phyloP scores from a whole-genome alignment of 2,329 filamentous ascomycete genomes.

The Endoconidiophora polonica region DNA sequence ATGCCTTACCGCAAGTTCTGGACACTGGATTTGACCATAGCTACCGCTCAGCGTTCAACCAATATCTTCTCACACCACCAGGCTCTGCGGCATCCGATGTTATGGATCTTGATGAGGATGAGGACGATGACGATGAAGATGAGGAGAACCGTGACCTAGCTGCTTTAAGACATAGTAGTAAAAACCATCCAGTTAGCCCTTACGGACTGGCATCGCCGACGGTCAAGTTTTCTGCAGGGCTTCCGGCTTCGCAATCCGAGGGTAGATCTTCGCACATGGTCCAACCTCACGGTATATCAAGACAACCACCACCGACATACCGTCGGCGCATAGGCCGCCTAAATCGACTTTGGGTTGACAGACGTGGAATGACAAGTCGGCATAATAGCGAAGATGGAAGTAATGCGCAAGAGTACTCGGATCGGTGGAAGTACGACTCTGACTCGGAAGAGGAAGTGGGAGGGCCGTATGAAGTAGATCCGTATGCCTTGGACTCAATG shows the following conservation, averaged over 20 bases:
- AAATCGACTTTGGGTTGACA: slow-evolving; percentile 76
- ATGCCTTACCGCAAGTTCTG: slow-evolving; percentile 61
- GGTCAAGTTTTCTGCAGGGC: neutral
- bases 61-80: slow-evolving; percentile 51
- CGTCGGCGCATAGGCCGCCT: slow-evolving; percentile 71
- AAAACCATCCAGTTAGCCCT: neutral
- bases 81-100: slow-evolving; percentile 37
- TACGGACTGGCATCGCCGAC: neutral
- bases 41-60: slow-evolving; percentile 56
- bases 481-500: slow-evolving; percentile 42
- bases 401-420: slow-evolving; percentile 24
- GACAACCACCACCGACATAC: slow-evolving; percentile 44
- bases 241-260: neutral
- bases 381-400: slow-evolving; percentile 22
- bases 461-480: slow-evolving; percentile 64
- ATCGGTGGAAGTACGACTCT: slow-evolving; percentile 75
- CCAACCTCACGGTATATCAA: neutral
- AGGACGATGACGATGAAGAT: slow-evolving; percentile 3
- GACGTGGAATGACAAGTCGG: slow-evolving; percentile 45
- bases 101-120: slow-evolving; percentile 38
- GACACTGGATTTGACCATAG: slow-evolving; percentile 44
- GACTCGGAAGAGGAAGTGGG: slow-evolving; percentile 78
- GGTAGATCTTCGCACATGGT: neutral
- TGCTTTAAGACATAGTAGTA: neutral
- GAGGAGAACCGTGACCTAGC: neutral